These are phyloP conservation scores for Zymoseptoria crescenta DNA, from an alignment of 2,329 filamentous ascomycete species.

Conservation along the genomic window DNA sequence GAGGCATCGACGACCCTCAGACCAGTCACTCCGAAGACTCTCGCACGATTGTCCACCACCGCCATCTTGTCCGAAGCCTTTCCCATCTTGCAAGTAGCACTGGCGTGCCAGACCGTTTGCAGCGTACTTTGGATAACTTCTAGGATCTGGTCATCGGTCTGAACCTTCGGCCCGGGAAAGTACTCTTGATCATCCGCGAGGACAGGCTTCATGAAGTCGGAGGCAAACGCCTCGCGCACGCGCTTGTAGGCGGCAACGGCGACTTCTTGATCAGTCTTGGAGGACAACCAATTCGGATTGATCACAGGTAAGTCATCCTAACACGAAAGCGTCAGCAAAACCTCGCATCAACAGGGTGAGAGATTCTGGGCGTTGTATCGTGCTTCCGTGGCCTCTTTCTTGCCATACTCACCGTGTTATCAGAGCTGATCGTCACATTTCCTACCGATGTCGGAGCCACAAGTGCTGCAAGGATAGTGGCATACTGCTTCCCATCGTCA, in stretches of 20 bases:
- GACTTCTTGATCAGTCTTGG: slow-evolving; percentile 27
- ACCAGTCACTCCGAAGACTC: slow-evolving; percentile 16
- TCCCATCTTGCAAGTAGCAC: slow-evolving; percentile 11
- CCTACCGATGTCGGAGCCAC: slow-evolving; percentile 1
- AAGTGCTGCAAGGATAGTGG: slow-evolving; percentile 18
- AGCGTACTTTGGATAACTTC: slow-evolving; percentile 6
- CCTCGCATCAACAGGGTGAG: not conserved
- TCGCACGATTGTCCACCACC: slow-evolving; percentile 17
- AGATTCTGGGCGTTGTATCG: too few species aligned
- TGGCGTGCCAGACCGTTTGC: slow-evolving; percentile 2
- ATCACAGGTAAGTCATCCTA: slow-evolving; percentile 21
- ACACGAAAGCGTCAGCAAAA: not conserved
- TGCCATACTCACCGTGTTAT: not conserved
- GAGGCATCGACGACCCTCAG: slow-evolving; percentile 21
- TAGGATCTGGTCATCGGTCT: slow-evolving; percentile 8
- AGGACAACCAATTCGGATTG: slow-evolving; percentile 30
- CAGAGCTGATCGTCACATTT: slow-evolving; percentile 2
- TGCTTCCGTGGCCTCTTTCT: not conserved
- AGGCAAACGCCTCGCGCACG: slow-evolving; percentile 23
- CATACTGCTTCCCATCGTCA: slow-evolving; percentile 26
- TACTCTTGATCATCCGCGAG: slow-evolving; percentile 9
- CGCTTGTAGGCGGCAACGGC: slow-evolving; percentile 30
- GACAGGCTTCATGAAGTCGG: slow-evolving; percentile 16
- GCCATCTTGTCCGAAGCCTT: slow-evolving; percentile 13
- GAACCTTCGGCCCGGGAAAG: slow-evolving; percentile 11